These are phyloP conservation scores for Suillus cothurnatus DNA, from an alignment of 768 basidiomycete species.

Conservation along the genomic window DNA sequence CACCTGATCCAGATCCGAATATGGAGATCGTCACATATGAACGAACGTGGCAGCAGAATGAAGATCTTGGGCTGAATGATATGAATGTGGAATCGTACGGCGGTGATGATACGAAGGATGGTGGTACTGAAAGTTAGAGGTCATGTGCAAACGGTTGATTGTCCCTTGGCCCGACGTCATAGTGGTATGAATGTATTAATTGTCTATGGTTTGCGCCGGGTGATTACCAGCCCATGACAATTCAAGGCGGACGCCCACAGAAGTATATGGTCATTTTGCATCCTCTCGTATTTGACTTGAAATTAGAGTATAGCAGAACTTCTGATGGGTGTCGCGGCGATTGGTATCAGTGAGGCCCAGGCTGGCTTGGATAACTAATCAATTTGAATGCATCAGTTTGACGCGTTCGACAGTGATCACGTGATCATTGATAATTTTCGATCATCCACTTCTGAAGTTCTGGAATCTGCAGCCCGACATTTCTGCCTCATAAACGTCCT, in stretches of 20 bases:
- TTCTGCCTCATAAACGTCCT: slow-evolving; percentile 4
- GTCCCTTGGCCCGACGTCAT: background rate
- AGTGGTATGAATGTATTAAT: background rate
- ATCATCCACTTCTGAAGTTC: background rate
- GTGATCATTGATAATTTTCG: slow-evolving; percentile 14
- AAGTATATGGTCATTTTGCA: background rate
- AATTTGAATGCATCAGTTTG: background rate
- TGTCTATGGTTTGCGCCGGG: background rate
- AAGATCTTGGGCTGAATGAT: slow-evolving; percentile 90
- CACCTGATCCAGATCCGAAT: slow-evolving; percentile 95
- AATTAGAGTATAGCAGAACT: background rate
- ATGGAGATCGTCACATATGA: slow-evolving; percentile 86
- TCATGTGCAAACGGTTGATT: background rate
- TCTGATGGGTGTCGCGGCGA: background rate
- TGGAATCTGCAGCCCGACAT: background rate
- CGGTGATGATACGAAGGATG: slow-evolving; percentile 15
- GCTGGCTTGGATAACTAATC: too few relatives aligned
- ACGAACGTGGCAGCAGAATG: slow-evolving; percentile 87
- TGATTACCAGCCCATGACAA: background rate
- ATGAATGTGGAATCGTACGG: slow-evolving; percentile 68
- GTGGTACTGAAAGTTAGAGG: background rate
- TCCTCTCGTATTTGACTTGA: background rate
- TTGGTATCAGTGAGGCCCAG: background rate
- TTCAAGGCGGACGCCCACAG: background rate
- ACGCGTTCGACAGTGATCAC: slow-evolving; percentile 2